Conservation (phyloP, 2,329 filamentous ascomycete genomes). For the Delphinella strobiligena region DNA sequence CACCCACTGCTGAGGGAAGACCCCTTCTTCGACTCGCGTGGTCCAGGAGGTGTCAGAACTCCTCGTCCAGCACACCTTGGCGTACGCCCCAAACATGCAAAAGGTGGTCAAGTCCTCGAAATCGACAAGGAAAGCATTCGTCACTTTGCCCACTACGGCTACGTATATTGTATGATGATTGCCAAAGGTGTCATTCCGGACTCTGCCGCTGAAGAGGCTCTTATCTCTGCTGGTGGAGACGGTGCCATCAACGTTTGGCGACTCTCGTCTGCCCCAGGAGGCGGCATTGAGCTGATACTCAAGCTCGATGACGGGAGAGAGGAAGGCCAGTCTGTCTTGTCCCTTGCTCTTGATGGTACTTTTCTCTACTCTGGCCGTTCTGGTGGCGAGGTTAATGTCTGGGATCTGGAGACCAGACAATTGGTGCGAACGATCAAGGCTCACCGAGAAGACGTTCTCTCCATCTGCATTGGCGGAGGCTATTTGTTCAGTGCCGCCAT, state of each 20-base stretch:
- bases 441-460: constrained; percentile 71
- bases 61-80: constrained; percentile 54
- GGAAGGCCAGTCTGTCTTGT: constrained; percentile 54
- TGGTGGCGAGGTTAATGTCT: constrained; percentile 81
- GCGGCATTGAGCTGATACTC: constrained; percentile 59
- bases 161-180: constrained; percentile 92
- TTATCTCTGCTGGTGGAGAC: constrained; percentile 87
- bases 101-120: constrained; percentile 58
- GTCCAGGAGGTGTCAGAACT: constrained; percentile 69
- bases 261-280: constrained; percentile 46
- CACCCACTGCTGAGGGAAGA: constrained; percentile 70
- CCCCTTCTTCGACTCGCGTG: constrained; percentile 84
- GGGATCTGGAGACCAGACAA: constrained; percentile 92
- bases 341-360: constrained; percentile 74
- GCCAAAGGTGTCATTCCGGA: constrained; percentile 61
- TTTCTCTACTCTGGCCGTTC: constrained; percentile 87
- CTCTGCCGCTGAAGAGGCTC: constrained; percentile 59
- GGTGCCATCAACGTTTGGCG: constrained; percentile 93
- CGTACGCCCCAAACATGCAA: constrained; percentile 33
- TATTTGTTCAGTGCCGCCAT: constrained; percentile 80
- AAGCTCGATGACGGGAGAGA: constrained; percentile 47
- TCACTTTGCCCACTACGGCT: constrained; percentile 89
- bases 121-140: constrained; percentile 69
- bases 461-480: constrained; percentile 73
- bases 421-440: constrained; percentile 76